Base-by-base conservation (phyloP, 225 moss, liverwort and hornwort species). In the Sphagnum contortum region DNA sequence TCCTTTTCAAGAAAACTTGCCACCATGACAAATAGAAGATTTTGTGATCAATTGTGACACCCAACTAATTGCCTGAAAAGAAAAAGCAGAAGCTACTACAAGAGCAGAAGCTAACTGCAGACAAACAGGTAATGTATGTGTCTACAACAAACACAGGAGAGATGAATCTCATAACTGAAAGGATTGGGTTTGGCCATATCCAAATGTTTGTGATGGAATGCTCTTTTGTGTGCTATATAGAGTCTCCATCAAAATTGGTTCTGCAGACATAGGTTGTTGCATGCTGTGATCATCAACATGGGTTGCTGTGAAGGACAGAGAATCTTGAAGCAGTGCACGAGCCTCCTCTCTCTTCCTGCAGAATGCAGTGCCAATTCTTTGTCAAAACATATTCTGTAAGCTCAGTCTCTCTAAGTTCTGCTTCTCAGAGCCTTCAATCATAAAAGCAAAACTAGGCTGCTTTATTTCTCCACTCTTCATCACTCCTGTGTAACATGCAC, bases 321-420 rank as follows among this genome's bases (percentile, higher is more conserved):
- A 77, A 49, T 80, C 86, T 62, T 77, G 86, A 64, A 86, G 83
- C 66, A 80, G 68, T 65, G 69, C 73, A 48, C 83, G 83, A 69
- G 86, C 75, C 73, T 86, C 83, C 59, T 71, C 61, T 53, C 86
- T 75, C 71, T 73, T 83, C 64, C 86, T 86, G 73, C 57, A 65
- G 48, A 71, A 11, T 14, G 61, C 14, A 48, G 44, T 13, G 10
- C 44, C 8, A 46, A 63, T 9, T 56, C 48, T 68, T 29, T 29
- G 29, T 29, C 29, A 29, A 29, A 29, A 29, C 29, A 29, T 29
- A 29, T 29, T 29, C 29, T 1, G 29, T 29, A 29, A 29, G 29
- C 29, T 29, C 29, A 29, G 1, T 29, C 29, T 29, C 29, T 29
- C 29, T 29, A 29, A 29, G 29, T 29, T 29, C 29, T 29, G 29